These are phyloP conservation scores for Wallacemonas rigidus DNA, from an alignment of 208 protist genomes.

Conservation along the genomic window DNA sequence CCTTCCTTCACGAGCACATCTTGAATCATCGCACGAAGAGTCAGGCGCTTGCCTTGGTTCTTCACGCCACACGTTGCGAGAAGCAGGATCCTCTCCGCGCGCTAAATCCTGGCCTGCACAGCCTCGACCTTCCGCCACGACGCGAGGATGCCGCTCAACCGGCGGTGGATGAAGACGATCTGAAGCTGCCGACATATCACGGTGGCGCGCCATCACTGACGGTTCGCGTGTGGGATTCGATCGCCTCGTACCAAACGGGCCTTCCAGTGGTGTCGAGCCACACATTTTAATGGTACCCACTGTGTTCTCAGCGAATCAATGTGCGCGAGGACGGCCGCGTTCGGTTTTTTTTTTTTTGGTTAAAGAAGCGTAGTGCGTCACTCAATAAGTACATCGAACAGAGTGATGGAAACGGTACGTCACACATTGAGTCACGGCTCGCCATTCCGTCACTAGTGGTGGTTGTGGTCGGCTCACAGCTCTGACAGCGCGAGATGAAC, in stretches of 20 bases:
- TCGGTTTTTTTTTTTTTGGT: not conserved
- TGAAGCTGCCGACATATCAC: constrained; percentile 40
- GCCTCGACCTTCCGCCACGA: not conserved
- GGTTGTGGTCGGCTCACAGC: no score
- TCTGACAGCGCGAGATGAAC: no score
- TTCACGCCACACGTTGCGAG: constrained; percentile 37
- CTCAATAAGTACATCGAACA: no score
- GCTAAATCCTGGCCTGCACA: not conserved
- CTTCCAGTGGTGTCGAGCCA: constrained; percentile 17
- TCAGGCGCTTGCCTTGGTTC: constrained; percentile 42
- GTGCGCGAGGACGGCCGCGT: no score
- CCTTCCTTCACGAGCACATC: constrained; percentile 38
- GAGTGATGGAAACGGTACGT: no score
- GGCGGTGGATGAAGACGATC: constrained; percentile 11
- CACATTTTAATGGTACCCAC: not conserved
- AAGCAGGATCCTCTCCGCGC: constrained; percentile 17
- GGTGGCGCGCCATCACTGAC: constrained; percentile 16
- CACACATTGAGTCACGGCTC: no score
- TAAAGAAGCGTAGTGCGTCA: no score
- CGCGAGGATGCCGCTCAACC: constrained; percentile 8
- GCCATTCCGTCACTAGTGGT: no score
- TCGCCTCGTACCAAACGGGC: constrained; percentile 21
- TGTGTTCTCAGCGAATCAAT: no score
- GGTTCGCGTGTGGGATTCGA: constrained; percentile 21
- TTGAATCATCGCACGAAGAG: constrained; percentile 41